phyloP scores from a whole-genome alignment of 768 basidiomycete genomes.

The Mycena capillaripes region DNA sequence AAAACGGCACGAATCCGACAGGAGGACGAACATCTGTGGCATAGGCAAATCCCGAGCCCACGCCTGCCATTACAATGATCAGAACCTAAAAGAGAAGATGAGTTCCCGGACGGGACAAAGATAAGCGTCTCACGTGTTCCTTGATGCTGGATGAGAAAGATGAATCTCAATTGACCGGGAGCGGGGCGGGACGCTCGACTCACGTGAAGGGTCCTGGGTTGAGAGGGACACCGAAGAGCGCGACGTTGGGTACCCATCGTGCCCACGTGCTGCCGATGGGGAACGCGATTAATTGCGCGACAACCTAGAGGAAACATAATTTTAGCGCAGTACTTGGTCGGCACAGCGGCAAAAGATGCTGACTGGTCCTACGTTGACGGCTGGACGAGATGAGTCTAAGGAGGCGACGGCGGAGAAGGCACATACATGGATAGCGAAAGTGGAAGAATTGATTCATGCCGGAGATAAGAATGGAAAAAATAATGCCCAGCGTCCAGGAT shows the following conservation, averaged over 20 bases:
- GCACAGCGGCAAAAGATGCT: neutral
- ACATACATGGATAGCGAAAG: slow-evolving; percentile 69
- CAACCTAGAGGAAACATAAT: slow-evolving; percentile 53
- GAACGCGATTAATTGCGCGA: slow-evolving; percentile 80
- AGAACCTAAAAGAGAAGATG: slow-evolving; percentile 56
- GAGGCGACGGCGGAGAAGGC: slow-evolving; percentile 37
- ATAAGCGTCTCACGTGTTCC: slow-evolving; percentile 55
- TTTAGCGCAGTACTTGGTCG: slow-evolving; percentile 35
- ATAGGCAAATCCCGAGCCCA: slow-evolving; percentile 69
- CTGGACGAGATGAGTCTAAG: slow-evolving; percentile 1
- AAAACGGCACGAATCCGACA: slow-evolving; percentile 1
- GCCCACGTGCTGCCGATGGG: slow-evolving; percentile 80
- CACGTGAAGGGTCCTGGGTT: slow-evolving; percentile 80
- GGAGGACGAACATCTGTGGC: slow-evolving; percentile 64
- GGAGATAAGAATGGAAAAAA: slow-evolving; percentile 72
- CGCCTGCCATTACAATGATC: slow-evolving; percentile 76
- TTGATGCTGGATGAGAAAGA: slow-evolving; percentile 60
- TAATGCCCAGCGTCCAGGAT: slow-evolving; percentile 70
- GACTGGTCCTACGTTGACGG: slow-evolving; percentile 29
- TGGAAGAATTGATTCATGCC: slow-evolving; percentile 87
- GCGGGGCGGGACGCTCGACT: neutral
- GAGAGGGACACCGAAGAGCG: slow-evolving; percentile 70
- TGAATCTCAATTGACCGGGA: neutral
- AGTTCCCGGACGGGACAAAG: neutral
- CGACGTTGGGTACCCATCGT: slow-evolving; percentile 65